A percentile compares a stretch with the other conserved stretches of the same genome.
These are phyloP conservation scores for Acacia melanoxylon DNA, from an alignment of 306 rosid genomes.

Conservation along the genomic window DNA sequence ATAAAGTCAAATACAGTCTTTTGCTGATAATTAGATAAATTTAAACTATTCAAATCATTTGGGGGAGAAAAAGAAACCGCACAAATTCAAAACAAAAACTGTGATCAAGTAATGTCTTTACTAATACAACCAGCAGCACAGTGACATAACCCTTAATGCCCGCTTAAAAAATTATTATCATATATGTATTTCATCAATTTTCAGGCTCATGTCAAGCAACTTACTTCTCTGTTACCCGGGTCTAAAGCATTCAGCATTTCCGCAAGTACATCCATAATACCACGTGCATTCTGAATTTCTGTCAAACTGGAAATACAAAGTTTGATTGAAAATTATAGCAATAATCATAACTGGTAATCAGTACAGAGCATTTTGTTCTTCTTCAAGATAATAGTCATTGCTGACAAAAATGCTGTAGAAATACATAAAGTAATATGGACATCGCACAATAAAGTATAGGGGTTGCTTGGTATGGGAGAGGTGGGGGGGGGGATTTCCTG, in stretches of 20 bases:
- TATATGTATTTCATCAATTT: slow-evolving; percentile 19
- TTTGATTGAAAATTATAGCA: slow-evolving; percentile 13
- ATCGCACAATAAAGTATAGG: neutral
- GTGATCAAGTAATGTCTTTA: neutral
- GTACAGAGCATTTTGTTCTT: slow-evolving; percentile 2
- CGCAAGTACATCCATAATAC: slow-evolving; percentile 91
- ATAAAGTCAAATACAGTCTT: neutral
- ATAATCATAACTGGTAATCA: slow-evolving; percentile 2
- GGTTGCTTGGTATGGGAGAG: neutral
- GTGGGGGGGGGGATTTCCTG: neutral
- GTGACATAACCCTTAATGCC: slow-evolving; percentile 9
- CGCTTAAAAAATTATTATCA: neutral
- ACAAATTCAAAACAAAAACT: neutral
- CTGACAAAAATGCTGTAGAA: neutral
- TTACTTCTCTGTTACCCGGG: slow-evolving; percentile 87
- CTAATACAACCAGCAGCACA: slow-evolving; percentile 15
- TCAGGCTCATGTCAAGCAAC: slow-evolving; percentile 17
- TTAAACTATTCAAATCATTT: neutral
- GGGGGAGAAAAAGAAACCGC: neutral
- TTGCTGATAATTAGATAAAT: neutral
- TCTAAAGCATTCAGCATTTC: slow-evolving; percentile 93
- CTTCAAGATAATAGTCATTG: neutral
- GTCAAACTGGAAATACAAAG: slow-evolving; percentile 60
- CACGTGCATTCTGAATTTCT: slow-evolving; percentile 97
- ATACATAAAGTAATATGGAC: slow-evolving; percentile 6